Conservation (phyloP, 1,284 basidiomycete genomes). For the Ganoderma meredithae region DNA sequence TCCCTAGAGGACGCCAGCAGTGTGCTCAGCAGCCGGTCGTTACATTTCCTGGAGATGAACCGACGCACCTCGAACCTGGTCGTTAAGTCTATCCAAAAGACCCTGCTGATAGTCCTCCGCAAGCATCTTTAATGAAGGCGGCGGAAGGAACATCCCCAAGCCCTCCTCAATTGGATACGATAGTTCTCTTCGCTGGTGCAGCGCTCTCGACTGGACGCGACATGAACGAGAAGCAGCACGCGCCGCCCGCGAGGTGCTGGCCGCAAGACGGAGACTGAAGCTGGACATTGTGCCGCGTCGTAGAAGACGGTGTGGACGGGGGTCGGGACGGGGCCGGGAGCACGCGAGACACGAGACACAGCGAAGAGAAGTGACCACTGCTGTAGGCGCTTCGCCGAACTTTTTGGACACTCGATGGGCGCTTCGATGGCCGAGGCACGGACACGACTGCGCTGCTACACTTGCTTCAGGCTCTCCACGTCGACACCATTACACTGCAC, state of each 20-base stretch:
- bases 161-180: constrained; percentile 75
- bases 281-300: constrained; percentile 34
- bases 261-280: constrained; percentile 36
- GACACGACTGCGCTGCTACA: constrained; percentile 22
- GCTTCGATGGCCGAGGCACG: constrained; percentile 21
- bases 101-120: constrained; percentile 87
- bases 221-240: constrained; percentile 32
- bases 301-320: constrained; percentile 2
- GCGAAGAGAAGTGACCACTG: constrained; percentile 13
- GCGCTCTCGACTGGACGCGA: constrained; percentile 42
- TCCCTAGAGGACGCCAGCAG: constrained; percentile 29
- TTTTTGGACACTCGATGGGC: constrained; percentile 33
- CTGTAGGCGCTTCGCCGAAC: constrained; percentile 31
- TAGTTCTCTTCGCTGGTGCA: constrained; percentile 65
- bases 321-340: constrained; percentile 3
- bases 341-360: constrained; percentile 13
- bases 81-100: constrained; percentile 76
- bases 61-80: constrained; percentile 71
- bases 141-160: constrained; percentile 77
- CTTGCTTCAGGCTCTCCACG: constrained; percentile 31
- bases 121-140: constrained; percentile 68
- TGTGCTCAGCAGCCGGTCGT: constrained; percentile 9
- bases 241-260: constrained; percentile 34
- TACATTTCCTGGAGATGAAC: background rate
- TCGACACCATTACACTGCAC: constrained; percentile 30